A percentile compares a stretch with the other conserved stretches of the same genome.
Conservation (phyloP, 306 rosid species). For the Medicago arabica region DNA sequence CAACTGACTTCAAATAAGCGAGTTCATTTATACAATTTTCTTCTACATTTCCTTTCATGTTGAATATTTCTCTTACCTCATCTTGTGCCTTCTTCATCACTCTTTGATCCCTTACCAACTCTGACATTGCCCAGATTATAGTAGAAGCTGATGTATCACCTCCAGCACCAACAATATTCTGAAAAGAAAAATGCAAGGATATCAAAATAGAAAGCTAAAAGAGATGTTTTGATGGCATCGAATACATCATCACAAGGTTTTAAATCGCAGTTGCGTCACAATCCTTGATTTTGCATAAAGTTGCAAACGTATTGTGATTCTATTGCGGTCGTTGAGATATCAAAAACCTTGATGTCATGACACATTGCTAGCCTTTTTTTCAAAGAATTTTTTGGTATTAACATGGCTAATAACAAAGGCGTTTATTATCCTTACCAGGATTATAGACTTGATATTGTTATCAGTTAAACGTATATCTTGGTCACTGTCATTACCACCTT, state of each 20-base stretch:
- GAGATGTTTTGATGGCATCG: neutral
- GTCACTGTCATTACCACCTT: neutral
- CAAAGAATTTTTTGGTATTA: no score
- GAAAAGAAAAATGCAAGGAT: neutral
- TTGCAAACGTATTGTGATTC: no score
- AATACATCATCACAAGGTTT: neutral
- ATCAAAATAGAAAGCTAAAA: neutral
- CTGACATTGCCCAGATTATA: neutral
- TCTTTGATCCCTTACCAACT: neutral
- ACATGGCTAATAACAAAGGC: no score
- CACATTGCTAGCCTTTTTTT: no score
- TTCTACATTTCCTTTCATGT: neutral
- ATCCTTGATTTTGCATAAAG: no score
- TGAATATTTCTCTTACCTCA: conserved; percentile 4
- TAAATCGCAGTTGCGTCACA: no score
- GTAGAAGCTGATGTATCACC: neutral
- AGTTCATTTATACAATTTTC: neutral
- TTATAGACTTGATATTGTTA: conserved; percentile 35
- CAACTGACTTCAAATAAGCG: neutral
- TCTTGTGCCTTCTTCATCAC: conserved; percentile 2
- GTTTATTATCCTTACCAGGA: conserved; percentile 16
- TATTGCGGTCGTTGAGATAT: no score
- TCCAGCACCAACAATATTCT: neutral
- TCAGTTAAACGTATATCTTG: conserved; percentile 30
- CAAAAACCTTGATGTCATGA: no score